A percentile compares a stretch with the other conserved stretches of the same genome.
phyloP scores from a whole-genome alignment of 2,329 filamentous ascomycete genomes.

The Ophiostoma himal-ulmi region DNA sequence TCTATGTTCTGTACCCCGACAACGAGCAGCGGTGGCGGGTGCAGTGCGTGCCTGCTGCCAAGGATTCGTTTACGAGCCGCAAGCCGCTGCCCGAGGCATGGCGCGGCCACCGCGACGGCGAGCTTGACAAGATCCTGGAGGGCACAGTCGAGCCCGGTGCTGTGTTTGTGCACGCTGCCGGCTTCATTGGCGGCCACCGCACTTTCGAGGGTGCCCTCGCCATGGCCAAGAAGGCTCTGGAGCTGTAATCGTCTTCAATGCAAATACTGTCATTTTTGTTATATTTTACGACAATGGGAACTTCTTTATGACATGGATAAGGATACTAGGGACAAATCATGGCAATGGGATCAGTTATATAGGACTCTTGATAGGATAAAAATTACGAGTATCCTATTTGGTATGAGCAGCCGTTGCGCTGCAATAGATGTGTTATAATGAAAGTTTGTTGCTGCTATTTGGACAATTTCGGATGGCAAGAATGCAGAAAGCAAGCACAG shows the following conservation, averaged over 20 bases:
- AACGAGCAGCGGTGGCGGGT: constrained; percentile 85
- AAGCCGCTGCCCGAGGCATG: constrained; percentile 87
- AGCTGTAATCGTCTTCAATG: constrained; percentile 30
- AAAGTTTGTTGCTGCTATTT: no score
- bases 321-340: background rate
- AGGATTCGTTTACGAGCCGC: constrained; percentile 84
- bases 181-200: constrained; percentile 94
- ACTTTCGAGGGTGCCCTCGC: constrained; percentile 80
- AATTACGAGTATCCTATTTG: background rate
- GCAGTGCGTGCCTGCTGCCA: constrained; percentile 78
- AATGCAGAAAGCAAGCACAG: no score
- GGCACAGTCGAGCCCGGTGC: constrained; percentile 63
- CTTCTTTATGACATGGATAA: background rate
- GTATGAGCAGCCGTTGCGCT: no score
- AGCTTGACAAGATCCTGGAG: constrained; percentile 65
- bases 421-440: no score
- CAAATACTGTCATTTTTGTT: background rate
- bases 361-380: background rate
- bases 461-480: no score
- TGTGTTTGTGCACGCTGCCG: constrained; percentile 89
- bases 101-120: constrained; percentile 83
- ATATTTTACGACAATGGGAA: background rate
- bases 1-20: constrained; percentile 78
- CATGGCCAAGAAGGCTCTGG: constrained; percentile 75
- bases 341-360: background rate